Evolutionary conservation across 2,329 filamentous ascomycete species (phyloP), one percentile per base, ranked within the genome.

Genomic region (Trichoderma sp.): DNA sequence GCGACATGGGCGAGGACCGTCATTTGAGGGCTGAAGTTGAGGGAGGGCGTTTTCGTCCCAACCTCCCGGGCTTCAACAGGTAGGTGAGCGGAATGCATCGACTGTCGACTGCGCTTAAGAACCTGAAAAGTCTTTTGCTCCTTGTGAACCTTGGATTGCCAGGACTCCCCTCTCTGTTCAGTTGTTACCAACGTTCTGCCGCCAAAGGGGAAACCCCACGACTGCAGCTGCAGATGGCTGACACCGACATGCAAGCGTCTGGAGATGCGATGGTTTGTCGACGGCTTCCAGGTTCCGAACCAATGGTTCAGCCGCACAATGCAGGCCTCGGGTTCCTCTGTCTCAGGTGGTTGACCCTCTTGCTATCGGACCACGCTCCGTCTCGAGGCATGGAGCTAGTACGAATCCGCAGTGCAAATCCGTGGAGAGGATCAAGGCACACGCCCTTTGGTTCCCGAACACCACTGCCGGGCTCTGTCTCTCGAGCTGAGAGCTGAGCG

Each of bases 271-370:
- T 43, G 24, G 26, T 52, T 51, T 54, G 39, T 7, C 26, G 17
- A 54, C 58, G 39, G 39, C 48, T 52, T 52, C 60, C 24, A 34
- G 12, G 26, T 60, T 60, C 57, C 57, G 57, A 60, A 10, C 45
- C 30, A 50, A 28, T 47, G 50, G 50, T 55, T 63, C 60, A 63
- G 60, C 60, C 60, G 60, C 59, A 62, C 7, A 43, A 47, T n/a
- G 43, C 26, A 59, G 47, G 44, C 28, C 56, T 14, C 34, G 34
- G 14, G 14, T 14, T 39, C 47, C 41, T 14, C 47, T 63, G 60
- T 62, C 41, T 63, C 60, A 63, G 19, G 26, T 44, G 48, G 48
- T 61, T 48, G 57, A 2, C n/a, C 12, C 34, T 39, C 10, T 45
- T 26, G n/a, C 48, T 41, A 62, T 55, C 60, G 60, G 60, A 55